phyloP scores from a whole-genome alignment of 352 stramenopile genomes.

The Pythium rhizo-oryzae region DNA sequence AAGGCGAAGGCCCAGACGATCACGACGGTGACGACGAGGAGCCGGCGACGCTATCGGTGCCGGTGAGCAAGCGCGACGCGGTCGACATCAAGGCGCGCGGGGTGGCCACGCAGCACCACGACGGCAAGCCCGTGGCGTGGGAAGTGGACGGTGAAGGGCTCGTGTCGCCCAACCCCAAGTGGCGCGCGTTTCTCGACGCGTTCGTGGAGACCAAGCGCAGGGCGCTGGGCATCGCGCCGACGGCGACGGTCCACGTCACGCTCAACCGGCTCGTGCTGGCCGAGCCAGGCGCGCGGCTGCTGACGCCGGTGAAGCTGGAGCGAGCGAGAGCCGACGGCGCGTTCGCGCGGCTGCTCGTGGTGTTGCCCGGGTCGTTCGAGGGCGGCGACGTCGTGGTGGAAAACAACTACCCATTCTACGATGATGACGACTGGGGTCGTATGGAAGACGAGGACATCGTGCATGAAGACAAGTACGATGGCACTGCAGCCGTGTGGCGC shows the following conservation, averaged over 20 bases:
- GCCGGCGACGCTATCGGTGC: background rate
- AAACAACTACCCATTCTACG: no score
- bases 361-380: background rate
- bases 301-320: background rate
- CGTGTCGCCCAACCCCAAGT: background rate
- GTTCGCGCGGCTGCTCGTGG: background rate
- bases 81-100: background rate
- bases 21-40: background rate
- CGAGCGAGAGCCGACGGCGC: background rate
- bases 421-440: no score
- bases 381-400: background rate
- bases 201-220: background rate
- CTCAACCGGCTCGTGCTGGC: background rate
- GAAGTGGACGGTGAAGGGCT: background rate
- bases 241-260: background rate
- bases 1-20: background rate
- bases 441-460: background rate
- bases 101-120: background rate
- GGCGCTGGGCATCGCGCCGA: background rate
- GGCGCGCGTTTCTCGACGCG: background rate
- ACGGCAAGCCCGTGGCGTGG: background rate
- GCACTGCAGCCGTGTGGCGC: background rate
- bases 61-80: background rate
- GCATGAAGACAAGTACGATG: background rate
- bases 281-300: background rate